Evolutionary conservation across 2,329 filamentous ascomycete genomes (phyloP), one percentile per base, ranked within the genome.

Genomic region (Monilinia aucupariae): DNA sequence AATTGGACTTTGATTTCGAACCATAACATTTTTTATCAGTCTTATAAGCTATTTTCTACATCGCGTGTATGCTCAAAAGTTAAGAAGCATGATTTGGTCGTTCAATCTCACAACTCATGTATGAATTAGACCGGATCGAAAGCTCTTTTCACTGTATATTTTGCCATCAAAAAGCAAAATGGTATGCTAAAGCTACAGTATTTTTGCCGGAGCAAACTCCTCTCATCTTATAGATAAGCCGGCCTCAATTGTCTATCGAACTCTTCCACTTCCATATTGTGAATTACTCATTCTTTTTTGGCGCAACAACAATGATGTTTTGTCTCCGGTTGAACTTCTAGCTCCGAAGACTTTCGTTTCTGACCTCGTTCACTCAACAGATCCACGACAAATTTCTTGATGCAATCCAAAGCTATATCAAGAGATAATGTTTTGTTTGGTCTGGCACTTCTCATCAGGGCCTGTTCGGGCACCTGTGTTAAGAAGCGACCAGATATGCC

Each of bases 391-490:
- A 45, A 53, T 12, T 34, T 54, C 12, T 34, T 27, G 1, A 61
- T 55, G 17, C 39, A 45, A 3, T 45, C 37, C n/a, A 61, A 34
- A 27, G 59, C 59, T 4, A 43, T 5, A 45, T 47, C 39, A 30
- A 61, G 9, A 4, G 39, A 20, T 10, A 61, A 45, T 4, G 1
- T 12, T 7, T 55, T 55, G 13, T 54, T 54, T 9, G 59, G 59
- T 1, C 59, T 30, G 15, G 59, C 53, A 37, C 70, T 70, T 27
- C 64, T 64, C 55, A 70, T 58, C 30, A 73, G 64, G 1, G 70
- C 66, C 47, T 68, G 63, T 27, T 70, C 68, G 6, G 71, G 70
- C 0, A 73, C 59, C 30, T 70, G 70, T 2, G 65, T 66, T 3
- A 73, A 61, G 41, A 66, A 67, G 15, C 71, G 65, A 10, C 68